Percentiles rank a stretch among this genome's conserved stretches.
Evolutionary conservation across 225 moss, liverwort and hornwort species (phyloP).

Genomic region (Pseudisothecium myosuroides): DNA sequence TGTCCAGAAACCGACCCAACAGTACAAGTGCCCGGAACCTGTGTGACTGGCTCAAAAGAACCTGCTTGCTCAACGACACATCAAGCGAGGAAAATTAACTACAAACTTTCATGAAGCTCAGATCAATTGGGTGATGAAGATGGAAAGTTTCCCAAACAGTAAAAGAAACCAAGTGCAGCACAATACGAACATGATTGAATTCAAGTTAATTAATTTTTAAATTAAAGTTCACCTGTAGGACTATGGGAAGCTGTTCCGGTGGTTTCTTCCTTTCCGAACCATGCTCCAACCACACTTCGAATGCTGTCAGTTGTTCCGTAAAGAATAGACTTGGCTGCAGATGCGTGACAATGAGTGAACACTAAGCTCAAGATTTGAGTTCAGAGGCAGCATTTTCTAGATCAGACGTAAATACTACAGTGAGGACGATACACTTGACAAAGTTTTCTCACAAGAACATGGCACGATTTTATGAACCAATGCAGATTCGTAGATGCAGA

Average conservation of each 20-base stretch:
- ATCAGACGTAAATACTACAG: background rate
- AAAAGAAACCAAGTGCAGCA: background rate
- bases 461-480: background rate
- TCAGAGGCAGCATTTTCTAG: background rate
- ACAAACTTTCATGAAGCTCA: background rate
- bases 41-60: slow-evolving; percentile 93
- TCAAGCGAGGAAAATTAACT: background rate
- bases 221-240: slow-evolving; percentile 53
- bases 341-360: background rate
- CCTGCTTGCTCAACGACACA: slow-evolving; percentile 37
- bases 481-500: background rate
- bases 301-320: slow-evolving; percentile 93
- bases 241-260: slow-evolving; percentile 96
- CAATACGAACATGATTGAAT: background rate
- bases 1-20: slow-evolving; percentile 86
- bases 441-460: background rate
- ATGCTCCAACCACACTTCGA: slow-evolving; percentile 97
- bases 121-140: background rate
- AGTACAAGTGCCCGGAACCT: slow-evolving; percentile 89
- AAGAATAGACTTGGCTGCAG: slow-evolving; percentile 96
- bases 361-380: background rate
- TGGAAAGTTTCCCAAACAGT: background rate
- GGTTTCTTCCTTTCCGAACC: slow-evolving; percentile 84
- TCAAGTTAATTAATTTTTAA: background rate
- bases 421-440: background rate